Conservation (phyloP, 257 asterid species). For the Solanum sitiens region DNA sequence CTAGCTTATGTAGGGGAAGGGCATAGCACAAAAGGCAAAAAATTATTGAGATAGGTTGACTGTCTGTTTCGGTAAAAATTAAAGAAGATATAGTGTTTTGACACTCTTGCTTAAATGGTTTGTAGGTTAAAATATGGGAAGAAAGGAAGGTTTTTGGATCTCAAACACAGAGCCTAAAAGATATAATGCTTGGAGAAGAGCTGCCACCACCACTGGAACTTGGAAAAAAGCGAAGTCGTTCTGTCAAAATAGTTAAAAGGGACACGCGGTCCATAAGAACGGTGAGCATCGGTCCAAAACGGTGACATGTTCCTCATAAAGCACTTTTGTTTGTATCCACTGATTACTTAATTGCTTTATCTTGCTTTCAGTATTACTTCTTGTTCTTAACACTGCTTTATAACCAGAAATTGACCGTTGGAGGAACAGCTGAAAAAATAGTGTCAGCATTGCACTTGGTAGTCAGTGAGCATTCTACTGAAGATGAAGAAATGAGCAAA, state of each 20-base stretch:
- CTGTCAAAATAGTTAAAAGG: constrained; percentile 67
- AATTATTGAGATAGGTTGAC: not conserved
- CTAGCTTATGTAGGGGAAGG: not conserved
- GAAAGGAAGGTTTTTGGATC: constrained; percentile 89
- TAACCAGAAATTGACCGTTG: constrained; percentile 76
- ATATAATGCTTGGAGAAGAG: constrained; percentile 72
- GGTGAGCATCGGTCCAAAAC: constrained; percentile 48
- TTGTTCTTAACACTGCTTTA: constrained; percentile 4
- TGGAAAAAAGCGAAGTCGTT: constrained; percentile 65
- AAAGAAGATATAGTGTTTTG: not conserved
- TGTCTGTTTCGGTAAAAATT: not conserved
- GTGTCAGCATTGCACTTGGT: constrained; percentile 75
- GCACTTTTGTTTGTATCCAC: not conserved
- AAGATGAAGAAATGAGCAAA: constrained; percentile 71
- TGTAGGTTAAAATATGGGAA: constrained; percentile 85
- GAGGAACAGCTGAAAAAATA: constrained; percentile 79
- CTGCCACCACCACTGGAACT: constrained; percentile 64
- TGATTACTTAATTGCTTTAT: not conserved
- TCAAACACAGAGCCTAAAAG: constrained; percentile 53
- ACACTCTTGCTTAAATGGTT: not conserved
- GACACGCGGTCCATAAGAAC: constrained; percentile 77
- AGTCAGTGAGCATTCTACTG: constrained; percentile 41
- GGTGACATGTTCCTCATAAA: constrained; percentile 22
- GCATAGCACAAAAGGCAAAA: not conserved
- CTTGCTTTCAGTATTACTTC: not conserved